A percentile compares a stretch with the other conserved stretches of the same genome.
phyloP scores from a whole-genome alignment of 108 stramenopile species.

The Fragilaria radians region DNA sequence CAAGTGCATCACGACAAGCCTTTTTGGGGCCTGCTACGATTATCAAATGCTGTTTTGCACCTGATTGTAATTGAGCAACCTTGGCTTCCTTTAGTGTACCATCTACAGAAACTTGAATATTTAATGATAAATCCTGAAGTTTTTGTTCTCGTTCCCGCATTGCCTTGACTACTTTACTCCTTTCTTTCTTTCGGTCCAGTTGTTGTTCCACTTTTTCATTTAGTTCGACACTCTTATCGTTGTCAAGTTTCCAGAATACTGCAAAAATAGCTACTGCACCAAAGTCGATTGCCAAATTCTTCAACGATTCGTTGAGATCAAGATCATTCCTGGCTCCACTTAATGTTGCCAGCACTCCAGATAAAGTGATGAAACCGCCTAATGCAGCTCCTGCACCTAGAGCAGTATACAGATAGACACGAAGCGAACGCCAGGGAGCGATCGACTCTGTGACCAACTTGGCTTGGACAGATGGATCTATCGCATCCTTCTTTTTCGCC shows the following conservation, averaged over 20 bases:
- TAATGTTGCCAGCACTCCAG: constrained; percentile 47
- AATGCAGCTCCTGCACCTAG: constrained; percentile 64
- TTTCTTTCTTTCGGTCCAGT: constrained; percentile 46
- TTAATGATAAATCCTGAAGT: constrained; percentile 33
- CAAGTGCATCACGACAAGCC: constrained; percentile 64
- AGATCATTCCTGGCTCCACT: constrained; percentile 54
- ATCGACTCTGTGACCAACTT: constrained; percentile 70
- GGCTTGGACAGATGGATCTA: constrained; percentile 25
- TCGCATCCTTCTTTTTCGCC: no score
- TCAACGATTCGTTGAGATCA: constrained; percentile 61
- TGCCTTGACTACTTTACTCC: constrained; percentile 28
- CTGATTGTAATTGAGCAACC: constrained; percentile 48
- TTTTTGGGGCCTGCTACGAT: constrained; percentile 69
- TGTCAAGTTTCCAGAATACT: constrained; percentile 49
- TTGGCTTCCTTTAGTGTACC: constrained; percentile 42
- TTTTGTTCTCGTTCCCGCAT: constrained; percentile 54
- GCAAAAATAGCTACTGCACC: constrained; percentile 66
- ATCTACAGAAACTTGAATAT: constrained; percentile 52
- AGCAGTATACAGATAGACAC: constrained; percentile 62
- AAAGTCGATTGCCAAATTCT: constrained; percentile 83
- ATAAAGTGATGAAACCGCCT: constrained; percentile 62
- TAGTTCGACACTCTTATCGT: constrained; percentile 55
- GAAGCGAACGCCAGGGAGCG: constrained; percentile 76
- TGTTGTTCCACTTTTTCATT: constrained; percentile 53
- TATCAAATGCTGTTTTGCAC: constrained; percentile 76